Evolutionary conservation across 805 yeast species (phyloP).

Genomic region (Candida ipomoeae): DNA sequence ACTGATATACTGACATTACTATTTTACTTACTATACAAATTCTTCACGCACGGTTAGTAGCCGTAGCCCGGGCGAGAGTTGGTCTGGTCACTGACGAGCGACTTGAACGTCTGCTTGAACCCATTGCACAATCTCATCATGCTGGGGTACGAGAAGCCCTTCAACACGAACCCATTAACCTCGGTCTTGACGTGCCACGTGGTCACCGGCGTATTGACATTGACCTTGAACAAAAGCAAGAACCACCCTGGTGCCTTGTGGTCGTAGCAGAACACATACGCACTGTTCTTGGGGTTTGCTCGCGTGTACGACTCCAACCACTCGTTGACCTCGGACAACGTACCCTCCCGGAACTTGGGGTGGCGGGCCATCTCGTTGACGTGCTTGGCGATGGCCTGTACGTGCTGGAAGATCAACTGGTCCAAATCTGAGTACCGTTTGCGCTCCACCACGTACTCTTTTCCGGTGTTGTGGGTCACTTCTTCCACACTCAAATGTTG

Average conservation of each 20-base stretch:
- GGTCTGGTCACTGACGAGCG: conserved; percentile 24
- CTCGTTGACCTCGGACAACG: conserved; percentile 71
- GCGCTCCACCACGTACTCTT: conserved; percentile 59
- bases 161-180: conserved; percentile 79
- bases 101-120: conserved; percentile 65
- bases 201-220: conserved; percentile 59
- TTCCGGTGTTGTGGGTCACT: conserved; percentile 59
- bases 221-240: conserved; percentile 78
- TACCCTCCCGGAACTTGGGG: conserved; percentile 85
- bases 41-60: conserved; percentile 4
- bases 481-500: conserved; percentile 90
- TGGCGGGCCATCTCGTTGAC: conserved; percentile 80
- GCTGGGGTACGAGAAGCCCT: conserved; percentile 81
- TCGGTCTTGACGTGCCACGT: conserved; percentile 91
- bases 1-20: not conserved
- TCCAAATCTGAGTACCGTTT: conserved; percentile 81
- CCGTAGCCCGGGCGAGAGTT: conserved; percentile 15
- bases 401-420: conserved; percentile 83
- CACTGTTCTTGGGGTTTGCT: conserved; percentile 87
- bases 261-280: conserved; percentile 87
- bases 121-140: conserved; percentile 90
- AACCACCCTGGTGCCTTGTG: conserved; percentile 94
- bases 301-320: conserved; percentile 86
- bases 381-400: conserved; percentile 76
- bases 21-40: not conserved